Conservation (phyloP, 2,329 filamentous ascomycete species). For the Aspergillus carbonarius region DNA sequence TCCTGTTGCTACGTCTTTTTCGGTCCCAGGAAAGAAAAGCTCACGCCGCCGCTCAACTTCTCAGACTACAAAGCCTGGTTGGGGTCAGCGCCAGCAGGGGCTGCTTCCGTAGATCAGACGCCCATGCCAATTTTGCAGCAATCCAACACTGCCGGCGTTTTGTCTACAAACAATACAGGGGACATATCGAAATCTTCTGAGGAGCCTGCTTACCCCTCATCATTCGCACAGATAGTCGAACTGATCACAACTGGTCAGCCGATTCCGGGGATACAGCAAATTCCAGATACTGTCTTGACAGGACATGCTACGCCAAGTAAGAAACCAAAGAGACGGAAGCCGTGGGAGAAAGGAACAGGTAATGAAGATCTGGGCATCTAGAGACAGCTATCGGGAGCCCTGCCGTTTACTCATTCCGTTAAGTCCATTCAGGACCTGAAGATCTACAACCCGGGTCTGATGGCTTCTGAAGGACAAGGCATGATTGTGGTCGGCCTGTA, state of each 20-base stretch:
- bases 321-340: conserved; percentile 61
- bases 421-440: not conserved
- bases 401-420: not conserved
- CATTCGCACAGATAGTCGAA: conserved; percentile 82
- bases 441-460: not conserved
- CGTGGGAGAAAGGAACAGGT: conserved; percentile 68
- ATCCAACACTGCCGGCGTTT: conserved; percentile 6
- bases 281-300: conserved; percentile 74
- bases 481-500: not conserved
- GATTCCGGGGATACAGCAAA: conserved; percentile 83
- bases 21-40: conserved; percentile 36
- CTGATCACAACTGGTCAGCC: conserved; percentile 79
- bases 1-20: not conserved
- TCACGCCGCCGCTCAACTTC: conserved; percentile 58
- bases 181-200: conserved; percentile 38
- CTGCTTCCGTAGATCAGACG: conserved; percentile 1
- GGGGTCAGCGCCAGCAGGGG: conserved; percentile 12
- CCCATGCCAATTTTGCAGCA: conserved; percentile 8
- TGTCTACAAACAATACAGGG: conserved; percentile 7
- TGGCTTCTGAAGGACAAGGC: not conserved
- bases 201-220: conserved; percentile 70
- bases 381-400: not conserved
- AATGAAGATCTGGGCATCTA: conserved; percentile 27
- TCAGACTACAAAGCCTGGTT: conserved; percentile 67
- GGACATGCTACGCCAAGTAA: conserved; percentile 62